A percentile compares a stretch with the other conserved stretches of the same genome.
Evolutionary conservation across 441 rosid genomes (phyloP).

Genomic region (Daphne laureola): DNA sequence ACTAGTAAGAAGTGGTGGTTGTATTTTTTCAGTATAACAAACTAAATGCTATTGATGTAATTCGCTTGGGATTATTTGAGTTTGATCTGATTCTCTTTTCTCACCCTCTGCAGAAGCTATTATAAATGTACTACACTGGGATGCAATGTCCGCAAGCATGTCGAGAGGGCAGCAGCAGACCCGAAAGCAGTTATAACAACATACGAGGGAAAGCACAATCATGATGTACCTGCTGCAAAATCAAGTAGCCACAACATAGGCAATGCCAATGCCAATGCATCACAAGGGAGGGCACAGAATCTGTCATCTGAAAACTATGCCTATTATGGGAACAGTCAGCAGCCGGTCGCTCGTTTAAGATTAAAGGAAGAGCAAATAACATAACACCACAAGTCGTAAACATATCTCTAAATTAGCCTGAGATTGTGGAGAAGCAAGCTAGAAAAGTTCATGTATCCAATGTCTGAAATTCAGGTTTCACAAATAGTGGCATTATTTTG

Average conservation of each 20-base stretch:
- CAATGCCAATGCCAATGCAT: conserved; percentile 29
- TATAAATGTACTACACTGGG: conserved; percentile 80
- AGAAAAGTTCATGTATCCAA: conserved; percentile 10
- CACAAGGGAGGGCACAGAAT: conserved; percentile 33
- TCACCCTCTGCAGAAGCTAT: conserved; percentile 52
- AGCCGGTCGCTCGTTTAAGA: conserved; percentile 42
- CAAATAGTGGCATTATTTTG: conserved; percentile 20
- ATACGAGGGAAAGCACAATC: conserved; percentile 84
- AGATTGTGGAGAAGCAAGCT: conserved; percentile 6
- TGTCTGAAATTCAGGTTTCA: conserved; percentile 12
- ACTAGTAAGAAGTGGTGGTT: no score
- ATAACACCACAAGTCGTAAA: conserved; percentile 11
- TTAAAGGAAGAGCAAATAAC: conserved; percentile 71
- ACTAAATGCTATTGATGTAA: no score
- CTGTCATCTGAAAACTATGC: conserved; percentile 19
- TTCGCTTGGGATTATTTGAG: neutral
- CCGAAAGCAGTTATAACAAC: conserved; percentile 75
- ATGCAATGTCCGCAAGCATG: conserved; percentile 86
- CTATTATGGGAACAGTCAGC: conserved; percentile 26
- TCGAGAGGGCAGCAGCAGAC: conserved; percentile 79
- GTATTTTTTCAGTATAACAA: neutral
- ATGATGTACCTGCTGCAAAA: conserved; percentile 64
- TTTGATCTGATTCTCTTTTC: neutral
- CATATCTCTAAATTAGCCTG: neutral
- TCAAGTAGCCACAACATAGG: conserved; percentile 55